Base-by-base conservation (phyloP, 2,329 filamentous ascomycete species). In the Talaromyces albobiverticillius region DNA sequence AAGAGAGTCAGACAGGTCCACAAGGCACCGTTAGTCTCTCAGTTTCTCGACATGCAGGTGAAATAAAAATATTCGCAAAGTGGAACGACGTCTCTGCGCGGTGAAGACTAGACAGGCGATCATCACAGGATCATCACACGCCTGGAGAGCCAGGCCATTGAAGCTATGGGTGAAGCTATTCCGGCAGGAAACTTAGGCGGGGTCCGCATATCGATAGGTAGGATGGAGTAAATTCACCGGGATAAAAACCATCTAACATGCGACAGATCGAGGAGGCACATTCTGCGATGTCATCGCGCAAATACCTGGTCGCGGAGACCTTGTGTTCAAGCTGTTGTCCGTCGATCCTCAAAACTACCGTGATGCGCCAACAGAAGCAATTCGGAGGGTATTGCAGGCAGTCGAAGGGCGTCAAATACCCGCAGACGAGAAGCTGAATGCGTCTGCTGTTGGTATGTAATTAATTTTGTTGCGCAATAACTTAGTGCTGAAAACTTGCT, bases 341-440 rank as follows among this genome's bases (percentile, higher is more conserved):
- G 65, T 65, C 14, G 61, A 64, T 38, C 63, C 64, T 4, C 56
- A 60, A 3, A 62, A 69, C 31, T 69, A 68, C 50, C 45, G 59
- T 23, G 67, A 69, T 60, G 67, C 67, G 90, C 23, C 90, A 90
- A 73, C 80, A 87, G 62, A 95, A 92, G 71, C 90, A 87, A 59
- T 90, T 90, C 75, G 84, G 62, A 90, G 92, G 62, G 89, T 88
- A 14, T 80, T 95, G 72, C 64, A 69, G 38, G 57, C 55, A 8
- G 60, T 62, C 6, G 59, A 57, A 13, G 59, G 61, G 3, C 46
- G 53, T 10, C 20, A 58, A 3, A 57, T 63, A 41, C 60, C 64
- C 1, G 47, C 57, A 10, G 60, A 43, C 8, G 54, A 54, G 38
- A 56, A 54, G 26, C 41, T 56, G 9, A 29, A 56, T 46, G 54